phyloP scores from a whole-genome alignment of 2,329 filamentous ascomycete species.

The Fusarium coicis region DNA sequence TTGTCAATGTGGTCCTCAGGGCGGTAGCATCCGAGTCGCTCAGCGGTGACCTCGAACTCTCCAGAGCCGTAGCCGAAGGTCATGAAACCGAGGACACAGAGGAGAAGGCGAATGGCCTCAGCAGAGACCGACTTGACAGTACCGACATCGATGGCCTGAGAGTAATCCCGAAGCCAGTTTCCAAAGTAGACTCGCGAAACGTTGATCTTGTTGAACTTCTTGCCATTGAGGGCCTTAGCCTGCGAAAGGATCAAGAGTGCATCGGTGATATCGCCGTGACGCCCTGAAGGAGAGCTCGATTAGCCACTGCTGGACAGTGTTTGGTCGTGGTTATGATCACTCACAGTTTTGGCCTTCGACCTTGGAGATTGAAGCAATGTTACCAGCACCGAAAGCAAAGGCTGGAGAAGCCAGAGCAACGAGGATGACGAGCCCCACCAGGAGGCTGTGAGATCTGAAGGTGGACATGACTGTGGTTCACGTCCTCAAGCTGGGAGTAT shows the following conservation, averaged over 20 bases:
- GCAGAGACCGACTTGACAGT: slow-evolving; percentile 91
- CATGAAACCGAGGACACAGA: slow-evolving; percentile 91
- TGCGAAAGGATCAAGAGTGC: slow-evolving; percentile 78
- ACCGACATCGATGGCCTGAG: slow-evolving; percentile 91
- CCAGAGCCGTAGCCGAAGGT: slow-evolving; percentile 86
- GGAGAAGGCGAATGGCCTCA: slow-evolving; percentile 88
- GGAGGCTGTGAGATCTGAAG: slow-evolving; percentile 59
- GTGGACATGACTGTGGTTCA: slow-evolving; percentile 56
- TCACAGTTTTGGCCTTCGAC: slow-evolving; percentile 85
- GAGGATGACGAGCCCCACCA: slow-evolving; percentile 69
- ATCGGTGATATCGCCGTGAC: slow-evolving; percentile 94
- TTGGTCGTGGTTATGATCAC: slow-evolving; percentile 40
- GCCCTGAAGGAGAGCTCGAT: slow-evolving; percentile 60
- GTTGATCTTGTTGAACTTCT: slow-evolving; percentile 89
- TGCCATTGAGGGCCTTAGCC: slow-evolving; percentile 64
- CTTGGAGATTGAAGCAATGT: slow-evolving; percentile 83
- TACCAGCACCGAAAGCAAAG: slow-evolving; percentile 86
- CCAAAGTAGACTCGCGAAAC: slow-evolving; percentile 95
- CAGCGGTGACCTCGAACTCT: slow-evolving; percentile 86
- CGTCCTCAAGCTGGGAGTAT: slow-evolving; percentile 33
- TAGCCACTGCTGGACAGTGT: slow-evolving; percentile 2
- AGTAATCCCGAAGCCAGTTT: slow-evolving; percentile 95
- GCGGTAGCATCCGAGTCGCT: slow-evolving; percentile 84
- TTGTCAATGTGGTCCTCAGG: slow-evolving; percentile 83
- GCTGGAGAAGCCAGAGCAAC: slow-evolving; percentile 74